Evolutionary conservation across 108 stramenopile species (phyloP).

Genomic region (Chaetoceros tenuissimus): DNA sequence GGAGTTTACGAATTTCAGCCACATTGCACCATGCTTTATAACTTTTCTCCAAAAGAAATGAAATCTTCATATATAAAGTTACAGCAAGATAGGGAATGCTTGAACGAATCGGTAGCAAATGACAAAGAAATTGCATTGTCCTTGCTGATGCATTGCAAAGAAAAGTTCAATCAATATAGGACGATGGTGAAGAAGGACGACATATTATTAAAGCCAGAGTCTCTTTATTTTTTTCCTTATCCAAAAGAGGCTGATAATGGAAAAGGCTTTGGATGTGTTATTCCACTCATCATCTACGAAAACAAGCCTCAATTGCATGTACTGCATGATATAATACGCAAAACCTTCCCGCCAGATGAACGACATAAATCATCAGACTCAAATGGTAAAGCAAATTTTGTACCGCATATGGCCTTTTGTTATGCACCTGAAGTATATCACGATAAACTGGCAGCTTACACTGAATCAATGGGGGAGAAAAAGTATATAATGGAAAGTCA

Average conservation of each 20-base stretch:
- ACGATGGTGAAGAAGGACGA: background rate
- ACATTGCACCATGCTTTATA: constrained; percentile 37
- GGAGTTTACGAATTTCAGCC: constrained; percentile 16
- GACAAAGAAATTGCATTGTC: constrained; percentile 9
- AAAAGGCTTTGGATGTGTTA: constrained; percentile 32
- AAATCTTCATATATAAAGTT: background rate
- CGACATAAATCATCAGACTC: constrained; percentile 8
- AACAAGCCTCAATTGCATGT: constrained; percentile 7
- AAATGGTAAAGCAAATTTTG: constrained; percentile 5
- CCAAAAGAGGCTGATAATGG: constrained; percentile 31
- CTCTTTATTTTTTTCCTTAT: constrained; percentile 33
- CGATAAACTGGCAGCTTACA: constrained; percentile 10
- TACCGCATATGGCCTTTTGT: constrained; percentile 31
- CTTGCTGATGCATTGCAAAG: constrained; percentile 13
- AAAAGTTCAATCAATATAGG: constrained; percentile 2
- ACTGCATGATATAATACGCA: constrained; percentile 19
- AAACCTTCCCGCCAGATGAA: constrained; percentile 31
- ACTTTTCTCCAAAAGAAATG: constrained; percentile 9
- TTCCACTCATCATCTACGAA: constrained; percentile 19
- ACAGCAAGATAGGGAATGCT: background rate
- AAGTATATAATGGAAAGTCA: constrained; percentile 5
- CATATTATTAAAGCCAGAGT: constrained; percentile 13
- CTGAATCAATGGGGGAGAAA: constrained; percentile 5
- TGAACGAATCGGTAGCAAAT: background rate
- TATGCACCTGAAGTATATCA: constrained; percentile 30